Evolutionary conservation across 257 asterid species (phyloP).

Genomic region (Nicotiana obtusifolia): DNA sequence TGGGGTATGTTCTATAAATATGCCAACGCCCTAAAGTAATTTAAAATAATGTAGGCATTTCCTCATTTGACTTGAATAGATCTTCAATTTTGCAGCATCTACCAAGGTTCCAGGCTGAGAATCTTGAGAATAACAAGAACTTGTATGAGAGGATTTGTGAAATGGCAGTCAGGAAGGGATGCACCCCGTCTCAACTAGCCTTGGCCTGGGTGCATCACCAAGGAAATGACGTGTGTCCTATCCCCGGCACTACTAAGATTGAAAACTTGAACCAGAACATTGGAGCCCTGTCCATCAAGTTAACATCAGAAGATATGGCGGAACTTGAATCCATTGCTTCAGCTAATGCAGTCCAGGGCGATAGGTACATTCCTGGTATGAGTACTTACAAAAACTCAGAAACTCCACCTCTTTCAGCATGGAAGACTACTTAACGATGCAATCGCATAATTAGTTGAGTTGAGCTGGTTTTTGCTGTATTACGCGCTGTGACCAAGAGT

Average conservation of each 20-base stretch:
- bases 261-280: constrained; percentile 31
- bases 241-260: constrained; percentile 45
- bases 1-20: background rate
- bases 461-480: too few relatives aligned
- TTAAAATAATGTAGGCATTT: background rate
- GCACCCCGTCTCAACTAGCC: constrained; percentile 46
- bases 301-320: constrained; percentile 23
- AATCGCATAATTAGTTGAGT: background rate
- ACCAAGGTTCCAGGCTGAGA: constrained; percentile 39
- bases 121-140: constrained; percentile 32
- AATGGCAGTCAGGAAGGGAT: constrained; percentile 37
- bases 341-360: constrained; percentile 24
- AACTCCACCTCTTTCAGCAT: constrained; percentile 32
- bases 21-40: background rate
- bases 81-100: constrained; percentile 14
- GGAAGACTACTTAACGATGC: constrained; percentile 11
- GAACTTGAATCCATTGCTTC: constrained; percentile 37
- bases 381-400: constrained; percentile 15
- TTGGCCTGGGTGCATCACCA: constrained; percentile 62
- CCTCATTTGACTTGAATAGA: background rate
- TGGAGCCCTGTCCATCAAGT: constrained; percentile 26
- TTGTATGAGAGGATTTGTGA: constrained; percentile 26
- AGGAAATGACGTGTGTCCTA: constrained; percentile 44
- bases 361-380: background rate
- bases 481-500: too few relatives aligned